Evolutionary conservation across 75 land plant species (phyloP).

Genomic region (Cupressus sempervirens): DNA sequence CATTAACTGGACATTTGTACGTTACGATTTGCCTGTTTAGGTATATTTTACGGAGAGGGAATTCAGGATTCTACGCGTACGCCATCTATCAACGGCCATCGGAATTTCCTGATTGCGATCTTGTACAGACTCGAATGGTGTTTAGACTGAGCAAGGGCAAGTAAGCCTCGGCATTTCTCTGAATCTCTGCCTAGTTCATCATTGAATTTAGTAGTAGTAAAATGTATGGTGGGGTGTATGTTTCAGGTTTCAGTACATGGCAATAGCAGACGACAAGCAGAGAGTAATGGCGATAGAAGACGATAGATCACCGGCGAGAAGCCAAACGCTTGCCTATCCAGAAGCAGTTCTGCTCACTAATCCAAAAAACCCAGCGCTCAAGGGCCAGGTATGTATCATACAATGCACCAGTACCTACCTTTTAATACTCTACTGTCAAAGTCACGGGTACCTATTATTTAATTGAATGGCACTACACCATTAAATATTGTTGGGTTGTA

Average conservation of each 20-base stretch:
- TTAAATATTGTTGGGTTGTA: too few relatives aligned
- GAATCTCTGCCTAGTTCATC: not conserved
- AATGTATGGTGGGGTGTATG: too few relatives aligned
- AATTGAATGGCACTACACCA: not conserved
- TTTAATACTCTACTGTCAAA: too few relatives aligned
- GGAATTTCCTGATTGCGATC: conserved; percentile 48
- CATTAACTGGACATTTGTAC: not conserved
- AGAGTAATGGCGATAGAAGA: conserved; percentile 58
- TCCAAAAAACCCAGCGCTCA: conserved; percentile 45
- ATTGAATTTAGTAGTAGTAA: not conserved
- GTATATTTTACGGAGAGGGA: conserved; percentile 42
- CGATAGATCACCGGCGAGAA: conserved; percentile 40
- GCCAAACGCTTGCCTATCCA: conserved; percentile 48
- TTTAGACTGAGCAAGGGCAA: conserved; percentile 44
- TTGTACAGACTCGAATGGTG: conserved; percentile 48
- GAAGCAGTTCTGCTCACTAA: conserved; percentile 57
- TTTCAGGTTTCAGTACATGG: conserved; percentile 63
- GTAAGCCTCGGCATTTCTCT: conserved; percentile 9
- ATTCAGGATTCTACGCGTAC: conserved; percentile 53
- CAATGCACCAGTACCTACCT: too few relatives aligned
- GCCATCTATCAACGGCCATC: conserved; percentile 39
- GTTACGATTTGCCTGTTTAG: conserved; percentile 15
- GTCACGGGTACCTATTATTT: too few relatives aligned
- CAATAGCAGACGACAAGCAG: conserved; percentile 54
- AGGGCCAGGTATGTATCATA: conserved; percentile 41